Evolutionary conservation across 305 asterid genomes (phyloP).

Genomic region (Andrographis paniculata): DNA sequence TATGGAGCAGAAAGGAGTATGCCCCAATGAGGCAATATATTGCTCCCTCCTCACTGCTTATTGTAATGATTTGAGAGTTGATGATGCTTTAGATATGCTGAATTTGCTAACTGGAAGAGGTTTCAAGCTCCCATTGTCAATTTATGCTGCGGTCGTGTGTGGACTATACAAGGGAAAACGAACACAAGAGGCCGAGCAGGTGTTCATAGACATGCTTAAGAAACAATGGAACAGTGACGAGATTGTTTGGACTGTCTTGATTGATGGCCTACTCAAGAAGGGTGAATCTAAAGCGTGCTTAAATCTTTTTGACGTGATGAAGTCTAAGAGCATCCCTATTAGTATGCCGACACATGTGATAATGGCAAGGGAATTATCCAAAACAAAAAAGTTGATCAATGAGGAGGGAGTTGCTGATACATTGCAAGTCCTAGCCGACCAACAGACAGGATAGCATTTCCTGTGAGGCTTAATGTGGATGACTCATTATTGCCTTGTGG

Average conservation of each 20-base stretch:
- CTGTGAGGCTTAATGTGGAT: slow-evolving; percentile 4
- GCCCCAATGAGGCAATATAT: slow-evolving; percentile 49
- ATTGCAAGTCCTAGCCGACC: slow-evolving; percentile 22
- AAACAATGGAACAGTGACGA: slow-evolving; percentile 65
- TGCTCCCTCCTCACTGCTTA: slow-evolving; percentile 61
- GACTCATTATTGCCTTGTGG: slow-evolving; percentile 15
- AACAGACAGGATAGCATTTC: slow-evolving; percentile 25
- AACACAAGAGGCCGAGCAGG: slow-evolving; percentile 49
- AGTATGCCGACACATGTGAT: slow-evolving; percentile 47
- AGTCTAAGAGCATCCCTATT: slow-evolving; percentile 43
- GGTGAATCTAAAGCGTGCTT: slow-evolving; percentile 51
- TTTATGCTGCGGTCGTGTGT: slow-evolving; percentile 42
- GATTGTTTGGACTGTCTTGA: slow-evolving; percentile 86
- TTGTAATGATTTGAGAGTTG: slow-evolving; percentile 62
- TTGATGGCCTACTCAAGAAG: slow-evolving; percentile 74
- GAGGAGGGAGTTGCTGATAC: slow-evolving; percentile 24
- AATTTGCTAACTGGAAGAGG: slow-evolving; percentile 36
- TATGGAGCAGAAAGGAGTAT: slow-evolving; percentile 68
- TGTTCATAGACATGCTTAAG: slow-evolving; percentile 64
- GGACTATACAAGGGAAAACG: slow-evolving; percentile 44
- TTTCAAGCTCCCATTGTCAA: slow-evolving; percentile 45
- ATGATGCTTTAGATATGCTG: slow-evolving; percentile 47
- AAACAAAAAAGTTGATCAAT: slow-evolving; percentile 27
- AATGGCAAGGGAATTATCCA: slow-evolving; percentile 54
- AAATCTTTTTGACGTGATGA: slow-evolving; percentile 60